Conservation (phyloP, 2,329 filamentous ascomycete species). For the Colletotrichum noveboracense region DNA sequence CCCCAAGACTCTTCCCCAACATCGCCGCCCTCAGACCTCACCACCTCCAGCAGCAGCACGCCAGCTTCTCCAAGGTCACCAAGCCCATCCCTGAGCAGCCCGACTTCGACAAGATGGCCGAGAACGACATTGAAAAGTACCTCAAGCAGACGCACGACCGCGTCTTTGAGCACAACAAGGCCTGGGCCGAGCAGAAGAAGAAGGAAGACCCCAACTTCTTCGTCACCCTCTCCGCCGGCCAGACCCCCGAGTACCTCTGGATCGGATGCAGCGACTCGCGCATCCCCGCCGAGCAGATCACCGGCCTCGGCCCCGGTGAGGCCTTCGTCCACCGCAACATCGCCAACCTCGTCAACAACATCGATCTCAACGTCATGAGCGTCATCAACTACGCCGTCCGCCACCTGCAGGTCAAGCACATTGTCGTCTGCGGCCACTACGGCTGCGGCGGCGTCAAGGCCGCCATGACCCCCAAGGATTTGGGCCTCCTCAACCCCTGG, state of each 20-base stretch:
- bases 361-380: slow-evolving; percentile 79
- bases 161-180: slow-evolving; percentile 72
- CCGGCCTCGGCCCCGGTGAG: slow-evolving; percentile 84
- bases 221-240: slow-evolving; percentile 65
- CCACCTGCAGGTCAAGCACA: slow-evolving; percentile 82
- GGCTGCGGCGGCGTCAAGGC: slow-evolving; percentile 79
- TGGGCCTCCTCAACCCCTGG: slow-evolving; percentile 77
- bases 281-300: slow-evolving; percentile 88
- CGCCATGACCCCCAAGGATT: slow-evolving; percentile 73
- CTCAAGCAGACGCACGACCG: slow-evolving; percentile 68
- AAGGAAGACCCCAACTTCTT: slow-evolving; percentile 70
- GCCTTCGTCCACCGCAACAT: slow-evolving; percentile 96
- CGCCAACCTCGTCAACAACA: slow-evolving; percentile 83
- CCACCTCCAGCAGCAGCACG: not conserved
- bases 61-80: not conserved
- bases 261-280: slow-evolving; percentile 91
- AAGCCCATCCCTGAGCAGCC: not conserved
- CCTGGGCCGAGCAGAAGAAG: slow-evolving; percentile 67
- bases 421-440: slow-evolving; percentile 81
- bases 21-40: not conserved
- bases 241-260: slow-evolving; percentile 79
- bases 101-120: slow-evolving; percentile 18
- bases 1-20: not conserved
- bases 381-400: slow-evolving; percentile 89
- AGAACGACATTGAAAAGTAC: slow-evolving; percentile 42